Evolutionary conservation across 108 stramenopile species (phyloP).

Genomic region (Chaetoceros tenuissimus): DNA sequence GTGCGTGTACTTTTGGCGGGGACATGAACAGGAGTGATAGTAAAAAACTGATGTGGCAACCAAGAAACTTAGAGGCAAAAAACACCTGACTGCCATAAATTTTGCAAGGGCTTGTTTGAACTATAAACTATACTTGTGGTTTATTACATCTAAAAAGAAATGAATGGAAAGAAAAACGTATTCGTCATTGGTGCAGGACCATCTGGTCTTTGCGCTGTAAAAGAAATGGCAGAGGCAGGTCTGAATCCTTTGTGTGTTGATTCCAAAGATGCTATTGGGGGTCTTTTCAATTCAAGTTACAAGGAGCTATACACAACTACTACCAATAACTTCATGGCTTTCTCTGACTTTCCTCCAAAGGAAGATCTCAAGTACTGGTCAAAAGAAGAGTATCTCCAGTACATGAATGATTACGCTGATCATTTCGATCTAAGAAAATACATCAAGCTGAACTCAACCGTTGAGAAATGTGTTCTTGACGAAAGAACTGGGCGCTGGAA

Average conservation of each 20-base stretch:
- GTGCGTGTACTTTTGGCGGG: too few species aligned
- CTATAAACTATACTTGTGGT: too few species aligned
- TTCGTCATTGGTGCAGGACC: constrained; percentile 9
- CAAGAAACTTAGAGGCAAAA: too few species aligned
- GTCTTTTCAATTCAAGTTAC: constrained; percentile 4
- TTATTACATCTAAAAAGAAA: too few species aligned
- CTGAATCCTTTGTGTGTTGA: constrained; percentile 4
- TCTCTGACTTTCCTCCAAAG: constrained; percentile 8
- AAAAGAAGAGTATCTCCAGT: constrained; percentile 8
- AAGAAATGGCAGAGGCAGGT: constrained; percentile 7
- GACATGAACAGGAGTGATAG: too few species aligned
- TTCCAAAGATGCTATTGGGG: not conserved
- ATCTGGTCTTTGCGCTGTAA: constrained; percentile 4
- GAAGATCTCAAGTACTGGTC: constrained; percentile 2
- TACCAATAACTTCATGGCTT: constrained; percentile 7
- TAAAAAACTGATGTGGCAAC: too few species aligned
- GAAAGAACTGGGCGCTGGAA: too few species aligned
- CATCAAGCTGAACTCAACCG: not conserved
- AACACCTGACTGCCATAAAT: too few species aligned
- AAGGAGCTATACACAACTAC: constrained; percentile 5
- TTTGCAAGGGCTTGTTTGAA: too few species aligned
- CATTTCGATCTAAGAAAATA: not conserved
- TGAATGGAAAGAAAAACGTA: too few species aligned
- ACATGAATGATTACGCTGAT: constrained; percentile 1
- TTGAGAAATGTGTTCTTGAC: too few species aligned